phyloP scores from a whole-genome alignment of 1,284 basidiomycete genomes.

The Puccinia coronata region DNA sequence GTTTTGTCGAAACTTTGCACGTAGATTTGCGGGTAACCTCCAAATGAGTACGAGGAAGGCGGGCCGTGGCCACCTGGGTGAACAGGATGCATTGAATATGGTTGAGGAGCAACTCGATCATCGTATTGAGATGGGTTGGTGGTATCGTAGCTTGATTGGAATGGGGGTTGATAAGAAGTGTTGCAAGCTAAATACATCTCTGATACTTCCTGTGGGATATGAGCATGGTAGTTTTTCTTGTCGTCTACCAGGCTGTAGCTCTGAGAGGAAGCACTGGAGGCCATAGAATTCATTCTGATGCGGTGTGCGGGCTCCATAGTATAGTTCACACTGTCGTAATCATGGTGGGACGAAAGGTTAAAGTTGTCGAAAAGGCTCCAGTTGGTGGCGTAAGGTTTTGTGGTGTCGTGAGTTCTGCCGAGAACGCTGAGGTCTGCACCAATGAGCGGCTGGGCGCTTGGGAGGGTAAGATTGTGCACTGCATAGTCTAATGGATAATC shows the following conservation, averaged over 20 bases:
- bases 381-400: not conserved
- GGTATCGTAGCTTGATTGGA: not conserved
- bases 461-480: not conserved
- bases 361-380: slow-evolving; percentile 9
- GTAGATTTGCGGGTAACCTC: slow-evolving; percentile 2
- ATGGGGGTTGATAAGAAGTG: not conserved
- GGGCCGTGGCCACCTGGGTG: not conserved
- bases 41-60: not conserved
- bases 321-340: not conserved
- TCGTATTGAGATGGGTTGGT: not conserved
- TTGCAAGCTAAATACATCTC: not conserved
- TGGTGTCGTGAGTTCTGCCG: not conserved
- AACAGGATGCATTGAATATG: not conserved
- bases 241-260: slow-evolving; percentile 16
- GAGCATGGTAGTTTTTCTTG: not conserved
- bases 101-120: not conserved
- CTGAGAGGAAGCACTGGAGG: slow-evolving; percentile 22
- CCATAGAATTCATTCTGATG: slow-evolving; percentile 19
- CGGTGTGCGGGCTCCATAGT: not conserved
- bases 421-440: slow-evolving; percentile 6
- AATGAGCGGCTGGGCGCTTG: not conserved
- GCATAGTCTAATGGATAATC: not conserved
- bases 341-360: not conserved
- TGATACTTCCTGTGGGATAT: not conserved
- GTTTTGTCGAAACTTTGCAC: not conserved